Percentiles rank a stretch among this genome's conserved stretches.
Conservation (phyloP, 257 asterid genomes). For the Solanum dulcamara region DNA sequence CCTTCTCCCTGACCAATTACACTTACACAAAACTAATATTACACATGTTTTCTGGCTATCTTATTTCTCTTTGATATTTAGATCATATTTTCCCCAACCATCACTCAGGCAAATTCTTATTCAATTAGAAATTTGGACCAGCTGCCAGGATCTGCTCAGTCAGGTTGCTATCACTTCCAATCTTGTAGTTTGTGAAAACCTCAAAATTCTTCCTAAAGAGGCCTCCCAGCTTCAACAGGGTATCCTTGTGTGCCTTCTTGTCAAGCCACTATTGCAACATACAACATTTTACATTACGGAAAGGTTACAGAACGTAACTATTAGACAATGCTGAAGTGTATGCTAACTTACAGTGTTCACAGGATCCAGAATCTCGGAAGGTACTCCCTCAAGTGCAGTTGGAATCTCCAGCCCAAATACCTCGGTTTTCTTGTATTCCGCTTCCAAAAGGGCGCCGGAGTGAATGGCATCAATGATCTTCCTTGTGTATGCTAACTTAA, state of each 20-base stretch:
- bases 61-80: background rate
- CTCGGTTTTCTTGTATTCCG: slow-evolving; percentile 52
- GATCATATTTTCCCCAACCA: background rate
- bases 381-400: slow-evolving; percentile 69
- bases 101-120: background rate
- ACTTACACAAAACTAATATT: background rate
- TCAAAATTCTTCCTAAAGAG: slow-evolving; percentile 80
- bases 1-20: background rate
- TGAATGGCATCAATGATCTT: slow-evolving; percentile 87
- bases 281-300: background rate
- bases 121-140: slow-evolving; percentile 55
- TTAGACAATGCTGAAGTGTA: background rate
- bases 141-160: slow-evolving; percentile 73
- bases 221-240: slow-evolving; percentile 65
- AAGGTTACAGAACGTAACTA: background rate
- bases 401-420: slow-evolving; percentile 94
- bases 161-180: slow-evolving; percentile 56
- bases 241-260: slow-evolving; percentile 54
- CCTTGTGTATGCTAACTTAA: slow-evolving; percentile 79
- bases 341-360: slow-evolving; percentile 62
- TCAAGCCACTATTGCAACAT: slow-evolving; percentile 52
- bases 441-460: slow-evolving; percentile 53
- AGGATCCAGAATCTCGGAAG: slow-evolving; percentile 81
- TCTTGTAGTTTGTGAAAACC: slow-evolving; percentile 51
- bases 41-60: background rate